Conservation (phyloP, 2,329 filamentous ascomycete genomes). For the Corinectria fuckeliana region DNA sequence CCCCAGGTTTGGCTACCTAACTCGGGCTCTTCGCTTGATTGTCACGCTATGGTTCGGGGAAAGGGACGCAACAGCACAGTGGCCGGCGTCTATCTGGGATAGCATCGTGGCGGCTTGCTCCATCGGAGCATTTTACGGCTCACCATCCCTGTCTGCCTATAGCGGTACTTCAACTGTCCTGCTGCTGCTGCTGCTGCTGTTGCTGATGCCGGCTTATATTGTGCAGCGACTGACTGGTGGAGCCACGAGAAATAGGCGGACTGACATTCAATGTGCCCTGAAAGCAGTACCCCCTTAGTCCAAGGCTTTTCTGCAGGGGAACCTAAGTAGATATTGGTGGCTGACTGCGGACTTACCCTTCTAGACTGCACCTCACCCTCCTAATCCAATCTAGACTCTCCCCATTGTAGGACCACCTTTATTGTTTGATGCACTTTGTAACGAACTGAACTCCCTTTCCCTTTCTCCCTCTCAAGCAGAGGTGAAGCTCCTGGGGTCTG, state of each 20-base stretch:
- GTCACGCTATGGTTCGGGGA: background rate
- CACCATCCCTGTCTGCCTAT: background rate
- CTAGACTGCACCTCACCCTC: too few species aligned
- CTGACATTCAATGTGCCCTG: background rate
- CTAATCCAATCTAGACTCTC: too few species aligned
- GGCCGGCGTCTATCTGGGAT: background rate
- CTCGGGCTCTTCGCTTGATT: background rate
- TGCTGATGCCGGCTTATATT: slow-evolving; percentile 8
- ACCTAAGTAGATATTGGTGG: too few species aligned
- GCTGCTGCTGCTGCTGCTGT: background rate
- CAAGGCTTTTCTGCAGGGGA: too few species aligned
- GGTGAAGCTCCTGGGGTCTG: background rate
- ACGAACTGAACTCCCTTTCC: too few species aligned
- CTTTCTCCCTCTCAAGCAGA: too few species aligned
- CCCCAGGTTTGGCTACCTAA: background rate
- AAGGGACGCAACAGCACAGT: background rate
- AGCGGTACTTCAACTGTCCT: background rate
- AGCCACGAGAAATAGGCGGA: background rate
- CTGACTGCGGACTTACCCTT: too few species aligned
- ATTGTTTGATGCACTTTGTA: background rate
- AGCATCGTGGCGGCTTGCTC: background rate
- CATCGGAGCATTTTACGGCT: background rate
- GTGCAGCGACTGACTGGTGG: slow-evolving; percentile 7
- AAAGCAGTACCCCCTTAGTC: too few species aligned
- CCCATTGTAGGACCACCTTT: background rate